Percentiles rank a stretch among this genome's conserved stretches.
Evolutionary conservation across 1,284 basidiomycete species (phyloP).

Genomic region (Rhodotorula sp.): DNA sequence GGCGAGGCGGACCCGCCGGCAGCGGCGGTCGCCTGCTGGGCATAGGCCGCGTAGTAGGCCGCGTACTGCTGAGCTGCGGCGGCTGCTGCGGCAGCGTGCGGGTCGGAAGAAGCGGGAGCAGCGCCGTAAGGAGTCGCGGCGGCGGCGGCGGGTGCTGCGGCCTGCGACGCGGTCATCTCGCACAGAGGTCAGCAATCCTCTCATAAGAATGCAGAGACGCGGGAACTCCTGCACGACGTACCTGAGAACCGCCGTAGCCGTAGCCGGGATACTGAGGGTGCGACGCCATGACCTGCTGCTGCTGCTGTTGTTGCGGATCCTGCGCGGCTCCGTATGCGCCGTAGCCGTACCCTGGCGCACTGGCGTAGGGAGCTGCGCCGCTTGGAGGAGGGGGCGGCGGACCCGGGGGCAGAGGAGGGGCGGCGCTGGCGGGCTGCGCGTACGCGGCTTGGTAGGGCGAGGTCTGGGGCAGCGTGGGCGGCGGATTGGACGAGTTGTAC

Average conservation of each 20-base stretch:
- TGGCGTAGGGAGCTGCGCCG: background rate
- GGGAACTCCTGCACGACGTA: background rate
- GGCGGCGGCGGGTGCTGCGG: constrained; percentile 5
- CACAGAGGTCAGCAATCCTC: background rate
- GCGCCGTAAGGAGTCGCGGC: constrained; percentile 6
- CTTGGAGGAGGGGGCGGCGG: constrained; percentile 7
- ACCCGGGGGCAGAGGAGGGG: constrained; percentile 16
- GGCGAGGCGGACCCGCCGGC: constrained; percentile 8
- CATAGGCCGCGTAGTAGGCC: constrained; percentile 28
- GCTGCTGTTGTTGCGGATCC: constrained; percentile 7
- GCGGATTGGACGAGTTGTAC: constrained; percentile 5
- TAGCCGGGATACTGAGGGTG: constrained; percentile 42
- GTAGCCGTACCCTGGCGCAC: constrained; percentile 4
- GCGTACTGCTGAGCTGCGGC: constrained; percentile 28
- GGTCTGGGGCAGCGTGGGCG: background rate
- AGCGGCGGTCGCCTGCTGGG: constrained; percentile 17
- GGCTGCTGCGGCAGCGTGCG: constrained; percentile 11
- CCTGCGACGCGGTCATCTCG: background rate
- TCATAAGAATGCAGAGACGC: fast-evolving
- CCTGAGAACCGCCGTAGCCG: constrained; percentile 32
- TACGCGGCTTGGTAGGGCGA: constrained; percentile 2
- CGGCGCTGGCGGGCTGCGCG: background rate
- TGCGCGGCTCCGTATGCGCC: constrained; percentile 5
- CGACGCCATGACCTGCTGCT: constrained; percentile 17
- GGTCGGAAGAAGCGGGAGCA: background rate